Evolutionary conservation across 345 rosid species (phyloP).

Genomic region (Ceriops zippeliana): DNA sequence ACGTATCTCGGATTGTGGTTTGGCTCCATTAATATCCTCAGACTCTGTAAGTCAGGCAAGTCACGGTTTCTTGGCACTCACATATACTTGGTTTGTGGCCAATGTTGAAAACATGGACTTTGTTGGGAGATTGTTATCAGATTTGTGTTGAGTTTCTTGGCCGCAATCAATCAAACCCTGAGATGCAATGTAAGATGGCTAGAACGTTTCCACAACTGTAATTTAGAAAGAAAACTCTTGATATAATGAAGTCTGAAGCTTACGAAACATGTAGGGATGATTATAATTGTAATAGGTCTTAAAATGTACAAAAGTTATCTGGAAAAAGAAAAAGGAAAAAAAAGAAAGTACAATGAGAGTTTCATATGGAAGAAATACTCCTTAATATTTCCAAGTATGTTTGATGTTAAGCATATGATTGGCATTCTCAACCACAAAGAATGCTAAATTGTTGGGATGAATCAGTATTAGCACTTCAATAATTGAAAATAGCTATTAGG

Average conservation of each 20-base stretch:
- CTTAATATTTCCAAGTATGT: too few relatives aligned
- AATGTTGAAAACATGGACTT: slow-evolving; percentile 6
- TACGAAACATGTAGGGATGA: neutral
- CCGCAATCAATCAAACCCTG: neutral
- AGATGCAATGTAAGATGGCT: too few relatives aligned
- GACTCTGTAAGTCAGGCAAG: slow-evolving; percentile 91
- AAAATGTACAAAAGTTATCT: too few relatives aligned
- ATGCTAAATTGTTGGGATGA: too few relatives aligned
- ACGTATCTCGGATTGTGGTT: slow-evolving; percentile 89
- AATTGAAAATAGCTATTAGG: too few relatives aligned
- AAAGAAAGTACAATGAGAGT: too few relatives aligned
- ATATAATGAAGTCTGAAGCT: neutral
- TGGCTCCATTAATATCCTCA: slow-evolving; percentile 76
- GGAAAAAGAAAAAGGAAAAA: too few relatives aligned
- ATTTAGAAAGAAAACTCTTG: neutral
- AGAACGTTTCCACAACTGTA: too few relatives aligned
- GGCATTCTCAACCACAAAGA: too few relatives aligned
- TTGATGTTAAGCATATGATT: too few relatives aligned
- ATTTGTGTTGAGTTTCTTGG: slow-evolving; percentile 9
- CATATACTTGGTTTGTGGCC: neutral
- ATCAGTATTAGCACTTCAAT: too few relatives aligned
- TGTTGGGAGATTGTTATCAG: slow-evolving; percentile 4
- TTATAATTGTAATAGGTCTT: neutral
- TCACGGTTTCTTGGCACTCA: slow-evolving; percentile 6
- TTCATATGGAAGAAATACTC: too few relatives aligned